These are phyloP conservation scores for Fusarium mundagurra DNA, from an alignment of 2,329 filamentous ascomycete species.

Conservation along the genomic window DNA sequence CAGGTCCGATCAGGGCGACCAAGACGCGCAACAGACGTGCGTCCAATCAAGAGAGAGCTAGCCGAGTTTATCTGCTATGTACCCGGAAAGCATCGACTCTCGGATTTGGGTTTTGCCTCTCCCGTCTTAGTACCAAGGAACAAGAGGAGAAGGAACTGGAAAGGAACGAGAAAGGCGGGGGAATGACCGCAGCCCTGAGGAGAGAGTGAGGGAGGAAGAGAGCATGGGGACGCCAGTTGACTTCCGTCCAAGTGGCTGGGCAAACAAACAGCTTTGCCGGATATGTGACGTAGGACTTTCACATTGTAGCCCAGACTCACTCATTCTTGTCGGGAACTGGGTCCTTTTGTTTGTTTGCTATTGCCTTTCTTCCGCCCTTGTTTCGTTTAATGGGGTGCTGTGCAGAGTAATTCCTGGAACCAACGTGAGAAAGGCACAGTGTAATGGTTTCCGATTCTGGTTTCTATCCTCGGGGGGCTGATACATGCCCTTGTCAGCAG, in stretches of 20 bases:
- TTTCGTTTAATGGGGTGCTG: neutral
- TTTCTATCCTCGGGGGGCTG: neutral
- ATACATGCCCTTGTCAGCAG: conserved; percentile 13
- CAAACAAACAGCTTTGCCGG: conserved; percentile 17
- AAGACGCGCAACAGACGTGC: conserved; percentile 28
- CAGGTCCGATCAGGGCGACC: conserved; percentile 25
- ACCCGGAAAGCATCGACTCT: conserved; percentile 27
- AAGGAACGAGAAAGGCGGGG: conserved; percentile 5
- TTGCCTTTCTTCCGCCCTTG: neutral
- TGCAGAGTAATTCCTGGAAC: neutral
- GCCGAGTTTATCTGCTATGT: neutral
- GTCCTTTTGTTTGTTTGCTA: conserved; percentile 11
- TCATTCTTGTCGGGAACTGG: neutral
- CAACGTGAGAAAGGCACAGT: neutral
- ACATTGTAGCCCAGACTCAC: neutral
- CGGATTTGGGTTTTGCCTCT: conserved; percentile 22
- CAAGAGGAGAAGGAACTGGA: neutral
- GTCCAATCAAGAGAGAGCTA: conserved; percentile 21
- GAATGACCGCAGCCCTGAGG: neutral
- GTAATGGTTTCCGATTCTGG: neutral
- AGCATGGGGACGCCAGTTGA: neutral
- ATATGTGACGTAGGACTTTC: conserved; percentile 32
- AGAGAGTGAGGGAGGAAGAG: neutral
- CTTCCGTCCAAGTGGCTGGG: conserved; percentile 24
- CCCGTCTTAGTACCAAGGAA: conserved; percentile 12